Percentiles rank a stretch among this genome's conserved stretches.
These are phyloP conservation scores for Sarcomyxa edulis DNA, from an alignment of 768 basidiomycete genomes.

Conservation along the genomic window DNA sequence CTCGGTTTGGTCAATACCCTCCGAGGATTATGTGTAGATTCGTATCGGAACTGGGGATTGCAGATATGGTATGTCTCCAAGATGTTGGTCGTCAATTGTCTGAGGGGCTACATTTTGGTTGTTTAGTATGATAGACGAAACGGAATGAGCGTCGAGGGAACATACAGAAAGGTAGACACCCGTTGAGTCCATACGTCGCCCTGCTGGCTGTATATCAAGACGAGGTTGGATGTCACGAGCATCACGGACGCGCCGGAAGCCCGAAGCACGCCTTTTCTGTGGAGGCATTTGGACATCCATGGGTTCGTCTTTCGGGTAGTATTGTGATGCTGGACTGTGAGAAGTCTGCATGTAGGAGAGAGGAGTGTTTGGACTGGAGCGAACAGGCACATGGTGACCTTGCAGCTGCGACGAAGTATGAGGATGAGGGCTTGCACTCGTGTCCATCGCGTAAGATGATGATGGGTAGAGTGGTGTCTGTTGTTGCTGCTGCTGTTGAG, in stretches of 20 bases:
- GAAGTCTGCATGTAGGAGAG: constrained; percentile 58
- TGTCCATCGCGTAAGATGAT: constrained; percentile 56
- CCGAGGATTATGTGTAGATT: constrained; percentile 90
- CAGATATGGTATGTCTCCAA: constrained; percentile 91
- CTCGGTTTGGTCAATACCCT: constrained; percentile 97
- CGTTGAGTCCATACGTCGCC: constrained; percentile 72
- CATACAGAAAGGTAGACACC: constrained; percentile 81
- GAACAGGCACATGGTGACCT: constrained; percentile 43
- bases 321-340: constrained; percentile 45
- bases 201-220: constrained; percentile 53
- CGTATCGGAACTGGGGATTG: constrained; percentile 94
- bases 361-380: constrained; percentile 70
- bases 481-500: constrained; percentile 39
- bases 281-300: constrained; percentile 67
- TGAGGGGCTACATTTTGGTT: constrained; percentile 52
- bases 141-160: constrained; percentile 11
- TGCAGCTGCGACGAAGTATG: constrained; percentile 47
- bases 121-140: neutral
- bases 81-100: constrained; percentile 78
- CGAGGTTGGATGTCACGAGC: constrained; percentile 74
- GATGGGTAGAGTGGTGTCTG: constrained; percentile 30
- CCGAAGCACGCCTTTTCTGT: constrained; percentile 64
- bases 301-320: constrained; percentile 58
- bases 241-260: constrained; percentile 76
- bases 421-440: constrained; percentile 60